Percentiles rank a stretch among this genome's conserved stretches.
Evolutionary conservation across 2,329 filamentous ascomycete genomes (phyloP).

Genomic region (Cytospora mali): DNA sequence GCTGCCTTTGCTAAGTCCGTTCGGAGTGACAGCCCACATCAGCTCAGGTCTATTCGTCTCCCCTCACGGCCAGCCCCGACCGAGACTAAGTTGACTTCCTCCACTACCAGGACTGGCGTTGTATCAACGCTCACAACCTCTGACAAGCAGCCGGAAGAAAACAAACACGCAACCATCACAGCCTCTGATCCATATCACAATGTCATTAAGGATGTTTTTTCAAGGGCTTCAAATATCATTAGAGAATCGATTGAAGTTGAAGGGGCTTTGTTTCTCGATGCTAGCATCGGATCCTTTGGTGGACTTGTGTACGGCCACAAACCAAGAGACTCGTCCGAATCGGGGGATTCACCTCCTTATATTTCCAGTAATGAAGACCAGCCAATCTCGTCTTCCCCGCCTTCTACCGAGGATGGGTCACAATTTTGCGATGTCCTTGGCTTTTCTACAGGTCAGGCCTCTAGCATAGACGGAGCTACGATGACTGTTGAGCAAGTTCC

Average conservation of each 20-base stretch:
- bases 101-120: not conserved
- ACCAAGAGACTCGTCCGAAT: slow-evolving; percentile 28
- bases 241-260: slow-evolving; percentile 47
- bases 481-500: slow-evolving; percentile 35
- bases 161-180: not conserved
- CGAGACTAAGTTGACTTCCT: not conserved
- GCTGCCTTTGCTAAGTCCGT: not conserved
- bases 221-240: slow-evolving; percentile 47
- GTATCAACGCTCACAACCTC: not conserved
- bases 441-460: slow-evolving; percentile 40
- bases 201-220: slow-evolving; percentile 35
- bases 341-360: slow-evolving; percentile 26
- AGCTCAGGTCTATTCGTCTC: not conserved
- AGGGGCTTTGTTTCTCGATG: slow-evolving; percentile 42
- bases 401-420: not conserved
- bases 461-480: slow-evolving; percentile 38
- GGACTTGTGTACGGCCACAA: slow-evolving; percentile 31
- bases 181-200: slow-evolving; percentile 4
- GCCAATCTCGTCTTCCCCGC: not conserved
- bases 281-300: slow-evolving; percentile 36
- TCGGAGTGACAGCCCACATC: not conserved
- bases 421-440: slow-evolving; percentile 40
- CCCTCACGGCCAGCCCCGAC: not conserved
- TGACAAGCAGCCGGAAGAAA: not conserved
- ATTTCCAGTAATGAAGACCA: slow-evolving; percentile 16